phyloP scores from a whole-genome alignment of 441 rosid species.

The Populus hybrid region DNA sequence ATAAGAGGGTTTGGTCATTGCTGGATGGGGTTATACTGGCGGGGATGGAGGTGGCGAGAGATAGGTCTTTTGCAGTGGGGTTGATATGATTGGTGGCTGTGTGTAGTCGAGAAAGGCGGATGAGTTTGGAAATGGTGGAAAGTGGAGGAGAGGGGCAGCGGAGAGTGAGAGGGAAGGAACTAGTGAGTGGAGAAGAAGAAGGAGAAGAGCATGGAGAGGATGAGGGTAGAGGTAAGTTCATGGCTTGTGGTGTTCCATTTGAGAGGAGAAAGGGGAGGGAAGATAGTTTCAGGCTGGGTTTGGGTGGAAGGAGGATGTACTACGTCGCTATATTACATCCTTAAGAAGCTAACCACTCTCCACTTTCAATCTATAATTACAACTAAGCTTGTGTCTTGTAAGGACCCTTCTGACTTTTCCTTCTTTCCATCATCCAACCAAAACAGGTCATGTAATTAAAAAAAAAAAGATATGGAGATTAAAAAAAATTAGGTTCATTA shows the following conservation, averaged over 20 bases:
- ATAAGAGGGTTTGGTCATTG: too few relatives aligned
- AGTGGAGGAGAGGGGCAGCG: constrained; percentile 12
- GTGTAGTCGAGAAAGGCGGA: too few relatives aligned
- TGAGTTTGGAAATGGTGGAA: too few relatives aligned
- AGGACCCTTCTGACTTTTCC: too few relatives aligned
- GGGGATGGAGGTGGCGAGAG: too few relatives aligned
- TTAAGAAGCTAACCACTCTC: background rate
- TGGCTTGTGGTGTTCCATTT: constrained; percentile 38
- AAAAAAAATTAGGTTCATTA: too few relatives aligned
- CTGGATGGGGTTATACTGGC: too few relatives aligned
- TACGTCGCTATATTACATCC: background rate
- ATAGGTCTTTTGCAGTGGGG: too few relatives aligned
- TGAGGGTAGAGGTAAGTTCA: constrained; percentile 28
- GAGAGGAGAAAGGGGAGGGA: background rate
- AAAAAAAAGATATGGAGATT: too few relatives aligned
- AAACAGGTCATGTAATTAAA: too few relatives aligned
- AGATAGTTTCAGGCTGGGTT: background rate
- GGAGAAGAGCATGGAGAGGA: constrained; percentile 6
- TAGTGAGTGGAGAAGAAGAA: constrained; percentile 13
- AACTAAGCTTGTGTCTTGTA: background rate
- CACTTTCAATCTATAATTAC: background rate
- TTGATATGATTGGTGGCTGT: too few relatives aligned
- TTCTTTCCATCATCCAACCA: too few relatives aligned
- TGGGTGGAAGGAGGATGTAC: background rate
- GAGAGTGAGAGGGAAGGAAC: constrained; percentile 30